Conservation (phyloP, 2,329 filamentous ascomycete genomes). For the Teratosphaeria gauchensis region DNA sequence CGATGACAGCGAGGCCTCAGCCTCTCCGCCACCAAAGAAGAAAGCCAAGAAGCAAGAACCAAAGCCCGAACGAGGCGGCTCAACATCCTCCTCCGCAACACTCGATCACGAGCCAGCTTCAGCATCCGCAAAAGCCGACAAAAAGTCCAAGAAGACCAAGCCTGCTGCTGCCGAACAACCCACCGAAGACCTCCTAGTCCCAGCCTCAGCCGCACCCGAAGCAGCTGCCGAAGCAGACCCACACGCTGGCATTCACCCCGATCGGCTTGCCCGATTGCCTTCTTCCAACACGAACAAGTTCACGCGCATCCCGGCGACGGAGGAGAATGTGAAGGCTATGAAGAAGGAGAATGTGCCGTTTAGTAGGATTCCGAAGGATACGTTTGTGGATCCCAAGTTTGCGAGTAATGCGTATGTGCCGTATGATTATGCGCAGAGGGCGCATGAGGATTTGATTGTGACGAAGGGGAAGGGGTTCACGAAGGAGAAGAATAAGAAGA, state of each 20-base stretch:
- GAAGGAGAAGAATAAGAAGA: constrained; percentile 95
- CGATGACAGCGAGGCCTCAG: constrained; percentile 2
- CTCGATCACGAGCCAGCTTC: constrained; percentile 7
- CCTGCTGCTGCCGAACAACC: not conserved
- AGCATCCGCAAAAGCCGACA: constrained; percentile 6
- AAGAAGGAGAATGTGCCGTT: constrained; percentile 59
- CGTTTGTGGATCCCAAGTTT: constrained; percentile 58
- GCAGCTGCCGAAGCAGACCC: constrained; percentile 21
- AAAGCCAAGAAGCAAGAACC: constrained; percentile 14
- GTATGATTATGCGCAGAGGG: constrained; percentile 81
- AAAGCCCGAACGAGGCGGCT: constrained; percentile 15
- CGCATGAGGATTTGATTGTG: constrained; percentile 77
- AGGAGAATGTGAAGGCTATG: constrained; percentile 21
- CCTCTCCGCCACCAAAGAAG: constrained; percentile 9
- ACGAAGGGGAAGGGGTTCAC: constrained; percentile 96
- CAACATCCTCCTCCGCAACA: constrained; percentile 31
- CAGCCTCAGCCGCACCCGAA: constrained; percentile 17
- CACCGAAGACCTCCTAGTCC: not conserved
- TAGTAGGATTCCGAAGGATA: constrained; percentile 64
- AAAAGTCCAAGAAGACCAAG: not conserved
- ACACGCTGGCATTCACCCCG: constrained; percentile 30
- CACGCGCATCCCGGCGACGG: constrained; percentile 7
- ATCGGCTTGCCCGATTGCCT: constrained; percentile 16
- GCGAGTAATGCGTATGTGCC: constrained; percentile 71
- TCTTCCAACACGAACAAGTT: not conserved